These are phyloP conservation scores for Phoma sp. DNA, from an alignment of 2,329 filamentous ascomycete genomes.

Conservation along the genomic window DNA sequence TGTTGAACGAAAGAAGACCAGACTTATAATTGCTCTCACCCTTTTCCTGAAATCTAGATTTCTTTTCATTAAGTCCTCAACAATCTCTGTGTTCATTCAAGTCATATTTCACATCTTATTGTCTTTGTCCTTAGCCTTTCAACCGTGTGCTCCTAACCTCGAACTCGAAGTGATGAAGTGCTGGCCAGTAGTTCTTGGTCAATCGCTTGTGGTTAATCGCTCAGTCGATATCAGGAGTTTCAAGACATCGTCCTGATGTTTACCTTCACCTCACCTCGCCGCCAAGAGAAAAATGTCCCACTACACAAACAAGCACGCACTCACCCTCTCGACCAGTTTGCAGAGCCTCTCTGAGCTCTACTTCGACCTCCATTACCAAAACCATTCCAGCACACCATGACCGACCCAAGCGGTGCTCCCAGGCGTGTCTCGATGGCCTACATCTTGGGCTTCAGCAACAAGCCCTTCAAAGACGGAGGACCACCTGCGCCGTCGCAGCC, in stretches of 20 bases:
- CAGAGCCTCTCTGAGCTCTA: background rate
- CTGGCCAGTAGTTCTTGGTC: no score
- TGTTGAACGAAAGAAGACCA: no score
- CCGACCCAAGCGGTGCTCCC: constrained; percentile 13
- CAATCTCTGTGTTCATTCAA: no score
- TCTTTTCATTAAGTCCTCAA: no score
- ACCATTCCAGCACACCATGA: constrained; percentile 16
- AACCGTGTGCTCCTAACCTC: no score
- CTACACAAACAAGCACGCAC: constrained; percentile 11
- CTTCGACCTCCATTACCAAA: background rate
- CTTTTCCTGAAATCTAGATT: no score
- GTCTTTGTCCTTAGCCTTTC: no score
- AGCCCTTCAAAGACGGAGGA: constrained; percentile 36
- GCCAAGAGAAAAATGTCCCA: constrained; percentile 1
- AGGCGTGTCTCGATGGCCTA: constrained; percentile 36
- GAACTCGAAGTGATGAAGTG: no score
- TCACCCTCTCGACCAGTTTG: background rate
- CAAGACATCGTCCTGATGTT: background rate
- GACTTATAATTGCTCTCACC: no score
- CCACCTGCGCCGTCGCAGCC: constrained; percentile 17
- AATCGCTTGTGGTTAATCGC: no score
- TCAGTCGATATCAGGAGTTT: no score
- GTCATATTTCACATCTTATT: no score
- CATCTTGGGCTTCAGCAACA: constrained; percentile 38
- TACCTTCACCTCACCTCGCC: background rate